Base-by-base conservation (phyloP, 768 basidiomycete species). In the Agaricus blazei region DNA sequence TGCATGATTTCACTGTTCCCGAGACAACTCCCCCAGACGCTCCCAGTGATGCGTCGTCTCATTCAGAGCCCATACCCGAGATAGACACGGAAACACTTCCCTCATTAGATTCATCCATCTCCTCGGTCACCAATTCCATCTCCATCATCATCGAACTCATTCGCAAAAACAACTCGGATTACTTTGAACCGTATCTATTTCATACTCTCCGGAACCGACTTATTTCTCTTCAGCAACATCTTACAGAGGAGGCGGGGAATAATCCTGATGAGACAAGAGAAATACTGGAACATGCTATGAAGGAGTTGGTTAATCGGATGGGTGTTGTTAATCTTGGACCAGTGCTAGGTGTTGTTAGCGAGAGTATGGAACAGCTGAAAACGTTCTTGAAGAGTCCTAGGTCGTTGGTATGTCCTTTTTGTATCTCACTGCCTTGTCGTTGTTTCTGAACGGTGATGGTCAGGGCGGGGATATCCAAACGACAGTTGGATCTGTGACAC, bases 161-260 rank as follows among this genome's bases (percentile, higher is more conserved):
- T 61, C 83, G 95, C 51, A 94, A 98, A 68, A 98, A 98, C 70
- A 98, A 98, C 68, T 96, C 95, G 38, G 96, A 99, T 68, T 98
- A 94, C 66, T 95, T 97, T 65, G 97, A 99, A 71, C 96, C 95
- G 4, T 96, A 94, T 68, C 79, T 98, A 11, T 98, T 97, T 72
- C 95, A 97, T 65, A 93, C 91, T 1, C 73, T 97, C 42, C 85
- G 95, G 48, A 94, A 94, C 66, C 83, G 93, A 45, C 79, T 98
- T 36, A 94, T 98, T 59, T 84, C 85, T 48, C 80, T 93, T 4
- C 93, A 93, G 64, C 91, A 93, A 62, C 82, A 88, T 48, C 67
- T 82, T 34, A 70, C 78, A 54, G 72, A 69, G 42, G 61, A 72
- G 23, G 68, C 73, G 9, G 52, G 52, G 9, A 54, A 54, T 8